Conservation (phyloP, 2,329 filamentous ascomycete genomes). For the Fusarium oxysporum region DNA sequence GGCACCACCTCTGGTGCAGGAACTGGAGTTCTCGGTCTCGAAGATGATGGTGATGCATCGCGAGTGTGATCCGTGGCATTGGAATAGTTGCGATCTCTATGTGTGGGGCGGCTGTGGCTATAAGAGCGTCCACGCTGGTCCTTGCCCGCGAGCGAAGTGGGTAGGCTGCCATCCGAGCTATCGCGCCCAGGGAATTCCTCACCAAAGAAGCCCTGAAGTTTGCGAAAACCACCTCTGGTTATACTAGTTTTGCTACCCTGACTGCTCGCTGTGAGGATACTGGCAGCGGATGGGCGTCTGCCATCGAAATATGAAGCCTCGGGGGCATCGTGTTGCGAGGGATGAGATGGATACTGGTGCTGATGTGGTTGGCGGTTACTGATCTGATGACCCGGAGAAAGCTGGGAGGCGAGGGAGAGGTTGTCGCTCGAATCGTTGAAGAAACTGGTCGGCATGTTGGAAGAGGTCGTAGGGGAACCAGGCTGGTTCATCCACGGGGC, state of each 20-base stretch:
- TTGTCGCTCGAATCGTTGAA: conserved; percentile 82
- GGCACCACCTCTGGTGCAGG: conserved; percentile 94
- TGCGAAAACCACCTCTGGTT: conserved; percentile 79
- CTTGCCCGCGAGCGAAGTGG: conserved; percentile 60
- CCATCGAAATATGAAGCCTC: conserved; percentile 76
- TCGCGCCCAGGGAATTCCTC: conserved; percentile 84
- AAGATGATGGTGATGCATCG: conserved; percentile 79
- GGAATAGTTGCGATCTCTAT: conserved; percentile 85
- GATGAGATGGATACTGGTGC: conserved; percentile 45
- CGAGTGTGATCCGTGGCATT: conserved; percentile 77
- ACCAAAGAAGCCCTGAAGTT: conserved; percentile 91
- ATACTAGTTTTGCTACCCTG: conserved; percentile 81
- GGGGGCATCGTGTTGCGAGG: conserved; percentile 65
- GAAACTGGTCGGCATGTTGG: conserved; percentile 68
- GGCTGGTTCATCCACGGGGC: conserved; percentile 68
- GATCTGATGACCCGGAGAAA: conserved; percentile 75
- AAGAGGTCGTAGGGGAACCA: conserved; percentile 52
- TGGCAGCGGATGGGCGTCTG: conserved; percentile 87
- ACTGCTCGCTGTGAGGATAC: conserved; percentile 83
- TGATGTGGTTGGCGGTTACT: conserved; percentile 51
- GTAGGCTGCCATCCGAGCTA: conserved; percentile 77
- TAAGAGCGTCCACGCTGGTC: conserved; percentile 74
- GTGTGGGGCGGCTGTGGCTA: conserved; percentile 65
- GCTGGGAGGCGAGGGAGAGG: conserved; percentile 69
- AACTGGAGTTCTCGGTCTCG: conserved; percentile 84